Percentiles rank a stretch among this genome's conserved stretches.
Evolutionary conservation across 1,284 basidiomycete genomes (phyloP).

Genomic region (Phaffia rhodozyma): DNA sequence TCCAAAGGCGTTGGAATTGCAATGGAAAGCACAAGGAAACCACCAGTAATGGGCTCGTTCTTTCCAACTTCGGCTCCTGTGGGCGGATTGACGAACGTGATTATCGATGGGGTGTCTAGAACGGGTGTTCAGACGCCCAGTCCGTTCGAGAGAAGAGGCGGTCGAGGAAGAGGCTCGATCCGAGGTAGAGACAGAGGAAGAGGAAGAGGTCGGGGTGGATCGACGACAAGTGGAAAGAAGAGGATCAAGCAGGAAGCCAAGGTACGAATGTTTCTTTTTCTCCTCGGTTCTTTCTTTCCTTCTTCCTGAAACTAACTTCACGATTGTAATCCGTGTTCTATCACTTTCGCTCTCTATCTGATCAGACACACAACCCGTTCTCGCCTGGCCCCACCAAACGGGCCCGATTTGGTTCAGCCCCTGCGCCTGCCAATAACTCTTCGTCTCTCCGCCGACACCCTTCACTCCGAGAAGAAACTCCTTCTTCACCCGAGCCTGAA

Average conservation of each 20-base stretch:
- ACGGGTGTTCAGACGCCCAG: neutral
- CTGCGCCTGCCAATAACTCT: neutral
- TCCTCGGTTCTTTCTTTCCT: neutral
- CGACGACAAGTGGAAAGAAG: neutral
- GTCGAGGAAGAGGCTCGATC: neutral
- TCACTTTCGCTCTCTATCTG: neutral
- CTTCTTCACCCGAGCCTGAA: constrained; percentile 13
- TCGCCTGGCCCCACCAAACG: constrained; percentile 8
- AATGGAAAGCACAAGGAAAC: neutral
- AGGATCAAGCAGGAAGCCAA: constrained; percentile 1
- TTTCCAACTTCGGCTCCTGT: neutral
- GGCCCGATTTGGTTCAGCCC: constrained; percentile 9
- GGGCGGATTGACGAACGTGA: constrained; percentile 1
- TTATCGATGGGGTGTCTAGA: constrained; percentile 6
- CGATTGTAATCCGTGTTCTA: too few relatives aligned
- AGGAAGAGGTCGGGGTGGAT: neutral
- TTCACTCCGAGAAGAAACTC: constrained; percentile 10
- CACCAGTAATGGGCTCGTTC: constrained; percentile 7
- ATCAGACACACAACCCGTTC: neutral
- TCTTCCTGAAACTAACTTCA: too few relatives aligned
- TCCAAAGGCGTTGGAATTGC: neutral
- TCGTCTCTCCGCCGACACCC: neutral
- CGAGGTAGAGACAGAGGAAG: neutral
- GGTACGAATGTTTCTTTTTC: neutral
- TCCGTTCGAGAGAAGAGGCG: constrained; percentile 1